Conservation (phyloP, 176 grass and related monocot species). For the Eragrostis nindensis region DNA sequence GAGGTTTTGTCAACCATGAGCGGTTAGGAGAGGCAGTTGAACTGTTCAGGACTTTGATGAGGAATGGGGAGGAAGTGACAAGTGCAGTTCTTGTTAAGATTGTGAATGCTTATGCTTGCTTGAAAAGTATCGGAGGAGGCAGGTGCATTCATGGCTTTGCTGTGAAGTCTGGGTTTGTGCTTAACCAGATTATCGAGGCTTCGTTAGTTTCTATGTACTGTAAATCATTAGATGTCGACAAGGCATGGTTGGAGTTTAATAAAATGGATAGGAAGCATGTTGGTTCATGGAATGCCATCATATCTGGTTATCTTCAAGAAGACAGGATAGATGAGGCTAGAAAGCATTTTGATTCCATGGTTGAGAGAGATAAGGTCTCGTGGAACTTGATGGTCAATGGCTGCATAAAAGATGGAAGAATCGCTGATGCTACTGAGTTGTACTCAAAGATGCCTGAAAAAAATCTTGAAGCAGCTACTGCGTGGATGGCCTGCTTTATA, state of each 20-base stretch:
- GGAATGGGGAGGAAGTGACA: constrained; percentile 31
- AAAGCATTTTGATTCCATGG: constrained; percentile 58
- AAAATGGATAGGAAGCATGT: constrained; percentile 67
- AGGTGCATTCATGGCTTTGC: constrained; percentile 57
- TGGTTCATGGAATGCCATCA: constrained; percentile 61
- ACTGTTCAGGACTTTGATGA: constrained; percentile 53
- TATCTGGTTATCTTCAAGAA: constrained; percentile 52
- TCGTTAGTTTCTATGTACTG: constrained; percentile 73
- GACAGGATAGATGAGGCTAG: constrained; percentile 55
- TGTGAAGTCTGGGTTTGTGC: constrained; percentile 57
- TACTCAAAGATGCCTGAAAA: constrained; percentile 68
- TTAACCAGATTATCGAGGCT: constrained; percentile 51
- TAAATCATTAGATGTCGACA: constrained; percentile 43
- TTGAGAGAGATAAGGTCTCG: constrained; percentile 58
- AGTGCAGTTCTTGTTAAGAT: constrained; percentile 47
- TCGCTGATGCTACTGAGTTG: constrained; percentile 51
- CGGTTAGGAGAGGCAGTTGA: constrained; percentile 43
- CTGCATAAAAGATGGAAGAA: constrained; percentile 63
- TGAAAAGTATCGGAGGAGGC: constrained; percentile 52
- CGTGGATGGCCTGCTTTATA: constrained; percentile 65
- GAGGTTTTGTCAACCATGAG: constrained; percentile 52
- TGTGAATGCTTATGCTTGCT: constrained; percentile 50
- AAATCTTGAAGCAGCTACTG: constrained; percentile 59
- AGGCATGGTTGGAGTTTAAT: constrained; percentile 61
- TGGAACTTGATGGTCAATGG: constrained; percentile 68